A percentile compares a stretch with the other conserved stretches of the same genome.
Evolutionary conservation across 2,329 filamentous ascomycete genomes (phyloP).

Genomic region (Claviceps arundinis): DNA sequence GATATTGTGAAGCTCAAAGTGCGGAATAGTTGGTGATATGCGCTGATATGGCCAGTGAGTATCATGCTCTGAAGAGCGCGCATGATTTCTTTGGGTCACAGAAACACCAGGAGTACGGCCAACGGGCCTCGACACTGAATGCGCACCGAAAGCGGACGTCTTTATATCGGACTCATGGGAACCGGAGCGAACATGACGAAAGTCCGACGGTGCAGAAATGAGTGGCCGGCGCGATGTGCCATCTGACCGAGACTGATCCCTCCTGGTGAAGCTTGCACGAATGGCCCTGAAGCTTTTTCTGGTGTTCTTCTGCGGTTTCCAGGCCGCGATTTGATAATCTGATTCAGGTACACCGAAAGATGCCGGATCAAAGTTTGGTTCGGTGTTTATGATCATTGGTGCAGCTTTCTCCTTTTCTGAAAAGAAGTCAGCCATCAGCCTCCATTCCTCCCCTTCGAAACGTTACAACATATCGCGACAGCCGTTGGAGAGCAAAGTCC

Average conservation of each 20-base stretch:
- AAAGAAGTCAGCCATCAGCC: not conserved
- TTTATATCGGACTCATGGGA: slow-evolving; percentile 24
- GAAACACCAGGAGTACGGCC: not conserved
- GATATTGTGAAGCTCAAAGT: slow-evolving; percentile 29
- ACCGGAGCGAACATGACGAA: slow-evolving; percentile 42
- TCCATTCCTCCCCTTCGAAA: not conserved
- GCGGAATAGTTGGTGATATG: slow-evolving; percentile 43
- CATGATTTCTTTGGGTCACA: slow-evolving; percentile 24
- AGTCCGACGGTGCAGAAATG: slow-evolving; percentile 47
- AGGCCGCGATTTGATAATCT: slow-evolving; percentile 8
- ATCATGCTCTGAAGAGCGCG: slow-evolving; percentile 44
- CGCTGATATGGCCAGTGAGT: slow-evolving; percentile 29
- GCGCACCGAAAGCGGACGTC: slow-evolving; percentile 2
- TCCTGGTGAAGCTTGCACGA: slow-evolving; percentile 31
- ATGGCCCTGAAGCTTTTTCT: slow-evolving; percentile 16
- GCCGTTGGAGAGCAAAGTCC: not conserved
- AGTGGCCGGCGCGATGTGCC: slow-evolving; percentile 36
- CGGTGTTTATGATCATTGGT: slow-evolving; percentile 15
- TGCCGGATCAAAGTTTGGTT: slow-evolving; percentile 15
- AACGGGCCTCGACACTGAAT: not conserved
- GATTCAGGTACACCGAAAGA: slow-evolving; percentile 14
- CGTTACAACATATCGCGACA: not conserved
- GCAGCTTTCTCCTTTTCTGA: slow-evolving; percentile 18
- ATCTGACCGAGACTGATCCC: slow-evolving; percentile 32
- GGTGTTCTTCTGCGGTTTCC: slow-evolving; percentile 8